Evolutionary conservation across 352 stramenopile species (phyloP), one percentile per base, ranked within the genome.

Genomic region (Phytophthora pluvialis): DNA sequence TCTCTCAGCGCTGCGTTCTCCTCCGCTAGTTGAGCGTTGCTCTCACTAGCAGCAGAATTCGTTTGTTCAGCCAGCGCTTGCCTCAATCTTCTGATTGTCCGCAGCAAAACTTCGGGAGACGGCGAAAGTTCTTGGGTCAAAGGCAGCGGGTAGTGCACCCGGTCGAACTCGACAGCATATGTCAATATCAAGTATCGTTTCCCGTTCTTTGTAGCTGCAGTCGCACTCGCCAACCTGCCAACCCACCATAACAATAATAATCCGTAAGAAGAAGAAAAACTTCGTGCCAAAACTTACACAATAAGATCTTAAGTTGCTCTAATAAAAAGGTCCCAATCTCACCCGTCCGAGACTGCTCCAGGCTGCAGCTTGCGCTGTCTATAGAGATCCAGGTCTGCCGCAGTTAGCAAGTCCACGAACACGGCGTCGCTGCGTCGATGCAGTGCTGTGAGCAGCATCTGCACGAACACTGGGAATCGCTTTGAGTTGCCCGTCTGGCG

Each of bases 181-280:
- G 94, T 98, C 26, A 98, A 60, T 56, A 98, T 98, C 9, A 98
- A 71, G 70, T 97, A 98, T 15, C 93, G 72, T 64, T 98, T 98
- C 44, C 71, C 78, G 11, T 28, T 69, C n/a, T 18, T 52, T 4
- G 52, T 49, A 59, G 45, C 38, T 29, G 45, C 47, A 26, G 39
- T 42, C 15, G 57, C 54, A 10, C 50, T 51, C 25, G 29, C 46
- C 18, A 60, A 35, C 16, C 51, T 72, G 21, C 21, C 21, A 21
- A 21, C 21, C 21, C 21, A 21, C 21, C 21, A 35, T 21, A 54
- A 13, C 44, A 48, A 45, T 21, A 58, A 35, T 53, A 53, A 59
- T 9, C 5, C 31, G 3, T 35, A 43, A 43, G n/a, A 63, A 38
- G 46, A 53, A 56, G 16, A 12, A 32, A 18, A 42, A 61, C 21